Conservation (phyloP, 2,329 filamentous ascomycete species). For the Calonectria hongkongensis region DNA sequence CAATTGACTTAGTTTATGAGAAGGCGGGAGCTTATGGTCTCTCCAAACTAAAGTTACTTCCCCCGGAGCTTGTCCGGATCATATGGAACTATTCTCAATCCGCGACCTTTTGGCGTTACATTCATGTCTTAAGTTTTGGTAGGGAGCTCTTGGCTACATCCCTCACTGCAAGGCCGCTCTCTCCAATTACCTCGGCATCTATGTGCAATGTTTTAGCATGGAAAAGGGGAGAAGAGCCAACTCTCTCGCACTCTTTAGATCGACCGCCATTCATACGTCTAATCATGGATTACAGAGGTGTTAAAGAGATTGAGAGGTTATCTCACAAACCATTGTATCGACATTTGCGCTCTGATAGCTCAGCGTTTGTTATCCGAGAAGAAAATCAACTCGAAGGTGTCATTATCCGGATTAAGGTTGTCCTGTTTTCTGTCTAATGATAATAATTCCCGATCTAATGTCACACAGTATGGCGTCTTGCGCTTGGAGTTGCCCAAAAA, state of each 20-base stretch:
- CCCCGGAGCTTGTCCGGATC: background rate
- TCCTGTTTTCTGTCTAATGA: too few species aligned
- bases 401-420: slow-evolving; percentile 1
- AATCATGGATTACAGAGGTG: slow-evolving; percentile 26
- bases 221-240: background rate
- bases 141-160: background rate
- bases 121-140: background rate
- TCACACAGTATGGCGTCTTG: background rate
- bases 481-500: slow-evolving; percentile 1
- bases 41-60: background rate
- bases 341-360: background rate
- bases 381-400: slow-evolving; percentile 4
- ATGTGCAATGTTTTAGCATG: slow-evolving; percentile 10
- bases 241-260: background rate
- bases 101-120: slow-evolving; percentile 6
- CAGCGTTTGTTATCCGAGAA: slow-evolving; percentile 21
- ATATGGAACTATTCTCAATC: background rate
- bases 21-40: slow-evolving; percentile 1
- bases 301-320: slow-evolving; percentile 30
- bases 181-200: background rate
- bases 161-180: too few species aligned
- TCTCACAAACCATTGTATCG: background rate
- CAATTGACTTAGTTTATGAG: background rate
- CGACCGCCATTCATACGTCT: slow-evolving; percentile 6
- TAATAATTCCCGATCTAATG: background rate